Percentiles rank a stretch among this genome's conserved stretches.
Conservation (phyloP, 768 basidiomycete species). For the Hygrophoropsis aurantiaca region DNA sequence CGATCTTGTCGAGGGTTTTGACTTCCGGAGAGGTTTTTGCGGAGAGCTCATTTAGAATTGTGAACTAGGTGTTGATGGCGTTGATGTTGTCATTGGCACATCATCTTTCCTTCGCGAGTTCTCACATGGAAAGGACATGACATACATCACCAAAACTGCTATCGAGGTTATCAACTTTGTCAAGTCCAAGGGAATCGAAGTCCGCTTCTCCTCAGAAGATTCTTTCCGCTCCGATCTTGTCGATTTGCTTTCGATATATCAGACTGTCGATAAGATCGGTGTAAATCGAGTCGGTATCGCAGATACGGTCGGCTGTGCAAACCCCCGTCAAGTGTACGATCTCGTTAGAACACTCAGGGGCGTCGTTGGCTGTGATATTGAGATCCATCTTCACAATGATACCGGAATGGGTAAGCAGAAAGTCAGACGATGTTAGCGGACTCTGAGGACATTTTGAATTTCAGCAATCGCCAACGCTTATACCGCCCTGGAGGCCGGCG, state of each 20-base stretch:
- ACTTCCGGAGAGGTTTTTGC: not conserved
- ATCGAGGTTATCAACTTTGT: slow-evolving; percentile 99
- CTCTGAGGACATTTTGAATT: slow-evolving; percentile 6
- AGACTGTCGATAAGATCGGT: slow-evolving; percentile 98
- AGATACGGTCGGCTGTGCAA: slow-evolving; percentile 98
- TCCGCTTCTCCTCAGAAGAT: slow-evolving; percentile 99
- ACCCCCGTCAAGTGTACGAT: slow-evolving; percentile 98
- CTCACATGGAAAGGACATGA: slow-evolving; percentile 99
- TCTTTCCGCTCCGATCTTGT: slow-evolving; percentile 99
- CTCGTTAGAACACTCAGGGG: slow-evolving; percentile 94
- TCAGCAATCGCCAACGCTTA: slow-evolving; percentile 97
- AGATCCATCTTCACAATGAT: slow-evolving; percentile 97
- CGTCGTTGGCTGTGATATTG: slow-evolving; percentile 96
- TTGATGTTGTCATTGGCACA: slow-evolving; percentile 98
- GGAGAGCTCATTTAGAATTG: not conserved
- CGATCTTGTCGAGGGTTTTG: not conserved
- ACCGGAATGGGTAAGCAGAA: slow-evolving; percentile 81
- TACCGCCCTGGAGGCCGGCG: slow-evolving; percentile 96
- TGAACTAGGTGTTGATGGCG: slow-evolving; percentile 87
- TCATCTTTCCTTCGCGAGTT: slow-evolving; percentile 99
- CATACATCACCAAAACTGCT: slow-evolving; percentile 98
- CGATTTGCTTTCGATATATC: slow-evolving; percentile 97
- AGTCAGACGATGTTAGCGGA: not conserved
- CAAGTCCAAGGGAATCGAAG: slow-evolving; percentile 99
- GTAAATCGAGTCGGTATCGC: slow-evolving; percentile 99